phyloP scores from a whole-genome alignment of 768 basidiomycete genomes.

The Kwoniella mangroviensis region DNA sequence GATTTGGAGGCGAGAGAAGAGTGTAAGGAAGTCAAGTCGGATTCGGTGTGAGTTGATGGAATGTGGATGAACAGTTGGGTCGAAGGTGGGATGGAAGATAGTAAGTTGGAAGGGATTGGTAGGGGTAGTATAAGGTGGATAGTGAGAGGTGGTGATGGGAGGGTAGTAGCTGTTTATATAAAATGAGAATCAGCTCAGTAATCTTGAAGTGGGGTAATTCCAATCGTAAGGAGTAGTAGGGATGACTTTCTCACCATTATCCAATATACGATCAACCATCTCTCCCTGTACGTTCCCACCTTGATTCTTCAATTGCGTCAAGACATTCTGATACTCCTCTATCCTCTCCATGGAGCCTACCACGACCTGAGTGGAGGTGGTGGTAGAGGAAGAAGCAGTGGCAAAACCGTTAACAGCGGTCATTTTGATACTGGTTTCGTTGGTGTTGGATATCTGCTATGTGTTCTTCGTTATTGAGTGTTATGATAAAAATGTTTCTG shows the following conservation, averaged over 20 bases:
- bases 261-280: constrained; percentile 56
- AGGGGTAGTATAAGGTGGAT: constrained; percentile 53
- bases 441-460: too few relatives aligned
- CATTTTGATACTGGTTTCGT: constrained; percentile 9
- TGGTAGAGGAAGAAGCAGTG: constrained; percentile 5
- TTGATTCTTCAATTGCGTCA: constrained; percentile 40
- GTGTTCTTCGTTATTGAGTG: too few relatives aligned
- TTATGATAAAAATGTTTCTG: too few relatives aligned
- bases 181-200: background rate
- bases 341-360: constrained; percentile 55
- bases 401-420: constrained; percentile 21
- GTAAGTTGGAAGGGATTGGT: constrained; percentile 39
- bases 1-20: constrained; percentile 27
- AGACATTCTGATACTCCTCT: constrained; percentile 50
- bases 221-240: background rate
- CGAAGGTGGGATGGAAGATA: constrained; percentile 50
- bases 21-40: constrained; percentile 33
- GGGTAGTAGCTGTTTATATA: constrained; percentile 42
- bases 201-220: background rate
- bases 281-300: constrained; percentile 48
- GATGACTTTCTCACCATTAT: constrained; percentile 48
- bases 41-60: constrained; percentile 24
- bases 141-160: constrained; percentile 44
- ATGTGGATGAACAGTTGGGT: constrained; percentile 54
- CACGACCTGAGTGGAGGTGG: constrained; percentile 46